These are phyloP conservation scores for Hyphopichia wangnamkhiaoensis DNA, from an alignment of 1,139 yeast species.

Conservation along the genomic window DNA sequence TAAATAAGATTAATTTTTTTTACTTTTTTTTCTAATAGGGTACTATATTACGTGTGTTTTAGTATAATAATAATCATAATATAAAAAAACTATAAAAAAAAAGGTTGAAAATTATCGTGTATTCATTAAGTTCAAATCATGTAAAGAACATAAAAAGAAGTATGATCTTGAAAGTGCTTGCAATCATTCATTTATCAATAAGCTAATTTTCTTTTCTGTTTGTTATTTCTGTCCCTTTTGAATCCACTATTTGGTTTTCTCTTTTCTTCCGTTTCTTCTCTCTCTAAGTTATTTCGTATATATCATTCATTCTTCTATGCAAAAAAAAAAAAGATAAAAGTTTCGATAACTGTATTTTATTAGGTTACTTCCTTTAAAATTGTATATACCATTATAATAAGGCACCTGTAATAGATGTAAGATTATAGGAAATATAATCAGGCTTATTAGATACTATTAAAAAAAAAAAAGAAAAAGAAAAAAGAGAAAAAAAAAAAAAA, in stretches of 20 bases:
- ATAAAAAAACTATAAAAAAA: background rate
- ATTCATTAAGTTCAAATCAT: too few relatives aligned
- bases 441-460: background rate
- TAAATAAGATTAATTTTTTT: background rate
- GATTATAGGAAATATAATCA: too few relatives aligned
- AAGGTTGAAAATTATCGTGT: background rate
- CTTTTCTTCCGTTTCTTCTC: conserved; percentile 6
- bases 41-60: conserved; percentile 7
- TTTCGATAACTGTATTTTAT: too few relatives aligned
- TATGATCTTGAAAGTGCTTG: background rate
- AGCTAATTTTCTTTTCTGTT: too few relatives aligned
- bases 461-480: background rate
- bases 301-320: conserved; percentile 7
- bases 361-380: too few relatives aligned
- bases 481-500: conserved; percentile 1
- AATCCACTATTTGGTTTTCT: background rate
- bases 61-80: conserved; percentile 8
- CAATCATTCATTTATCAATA: background rate
- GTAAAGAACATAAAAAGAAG: background rate
- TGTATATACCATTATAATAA: too few relatives aligned
- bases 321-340: too few relatives aligned
- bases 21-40: conserved; percentile 1
- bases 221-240: too few relatives aligned
- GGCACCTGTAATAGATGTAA: too few relatives aligned
- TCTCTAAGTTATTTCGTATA: conserved; percentile 9